A percentile compares a stretch with the other conserved stretches of the same genome.
Evolutionary conservation across 2,329 filamentous ascomycete species (phyloP).

Genomic region (Colletotrichum filicis): DNA sequence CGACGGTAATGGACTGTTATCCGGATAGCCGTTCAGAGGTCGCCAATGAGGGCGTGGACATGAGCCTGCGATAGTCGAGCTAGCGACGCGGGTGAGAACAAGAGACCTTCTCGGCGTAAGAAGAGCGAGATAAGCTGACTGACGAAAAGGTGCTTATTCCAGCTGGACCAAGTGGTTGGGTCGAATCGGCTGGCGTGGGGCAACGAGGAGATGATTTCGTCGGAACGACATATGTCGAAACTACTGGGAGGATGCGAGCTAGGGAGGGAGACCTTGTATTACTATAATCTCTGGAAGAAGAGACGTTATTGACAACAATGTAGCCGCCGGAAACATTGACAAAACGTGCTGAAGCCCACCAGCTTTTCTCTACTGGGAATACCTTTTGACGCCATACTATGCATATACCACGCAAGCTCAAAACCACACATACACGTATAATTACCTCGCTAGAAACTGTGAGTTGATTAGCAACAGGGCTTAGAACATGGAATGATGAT

Average conservation of each 20-base stretch:
- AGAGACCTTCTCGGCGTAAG: not conserved
- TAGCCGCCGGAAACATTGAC: conserved; percentile 23
- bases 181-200: not conserved
- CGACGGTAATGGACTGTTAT: conserved; percentile 26
- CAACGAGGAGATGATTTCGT: not conserved
- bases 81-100: not conserved
- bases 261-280: conserved; percentile 27
- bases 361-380: conserved; percentile 30
- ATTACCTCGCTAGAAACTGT: conserved; percentile 47
- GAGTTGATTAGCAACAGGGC: conserved; percentile 25
- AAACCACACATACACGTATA: conserved; percentile 11
- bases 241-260: not conserved
- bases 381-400: conserved; percentile 36
- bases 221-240: not conserved
- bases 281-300: conserved; percentile 24
- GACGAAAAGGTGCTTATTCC: not conserved
- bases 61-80: conserved; percentile 7
- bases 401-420: conserved; percentile 32
- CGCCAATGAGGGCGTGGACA: not conserved
- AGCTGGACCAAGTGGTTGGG: not conserved
- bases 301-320: conserved; percentile 21
- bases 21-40: not conserved
- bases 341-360: conserved; percentile 33
- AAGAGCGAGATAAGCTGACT: not conserved
- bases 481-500: not conserved